Percentiles rank a stretch among this genome's conserved stretches.
These are phyloP conservation scores for Conticribra guillardii DNA, from an alignment of 108 stramenopile species.

Conservation along the genomic window DNA sequence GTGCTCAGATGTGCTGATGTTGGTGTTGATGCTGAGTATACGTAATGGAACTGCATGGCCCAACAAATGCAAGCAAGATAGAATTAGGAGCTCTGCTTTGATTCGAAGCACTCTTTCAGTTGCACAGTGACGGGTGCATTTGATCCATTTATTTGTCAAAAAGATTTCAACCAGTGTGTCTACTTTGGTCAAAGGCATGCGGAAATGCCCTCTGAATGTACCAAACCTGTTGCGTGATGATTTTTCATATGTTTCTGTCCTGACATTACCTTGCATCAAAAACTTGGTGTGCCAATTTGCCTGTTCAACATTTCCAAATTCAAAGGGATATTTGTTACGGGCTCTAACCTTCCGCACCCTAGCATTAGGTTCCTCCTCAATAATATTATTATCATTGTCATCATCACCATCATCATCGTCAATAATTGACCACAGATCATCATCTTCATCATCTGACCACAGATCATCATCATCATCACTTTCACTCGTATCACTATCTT, in stretches of 20 bases:
- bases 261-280: neutral
- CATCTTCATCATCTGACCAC: too few species aligned
- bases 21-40: neutral
- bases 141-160: constrained; percentile 1
- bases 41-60: neutral
- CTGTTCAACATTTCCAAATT: neutral
- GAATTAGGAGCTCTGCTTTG: constrained; percentile 8
- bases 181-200: constrained; percentile 6
- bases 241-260: neutral
- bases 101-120: neutral
- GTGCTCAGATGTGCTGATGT: constrained; percentile 9
- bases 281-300: neutral
- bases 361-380: too few species aligned
- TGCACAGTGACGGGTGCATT: neutral
- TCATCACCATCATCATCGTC: too few species aligned
- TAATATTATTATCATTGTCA: too few species aligned
- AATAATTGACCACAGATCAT: too few species aligned
- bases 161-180: neutral
- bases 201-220: neutral
- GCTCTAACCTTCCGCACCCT: too few species aligned
- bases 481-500: too few species aligned
- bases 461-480: too few species aligned
- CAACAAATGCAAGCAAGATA: constrained; percentile 1
- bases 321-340: too few species aligned
- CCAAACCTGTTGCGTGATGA: neutral